Conservation (phyloP, 176 grass and related monocot species). For the Hordeum marinum region DNA sequence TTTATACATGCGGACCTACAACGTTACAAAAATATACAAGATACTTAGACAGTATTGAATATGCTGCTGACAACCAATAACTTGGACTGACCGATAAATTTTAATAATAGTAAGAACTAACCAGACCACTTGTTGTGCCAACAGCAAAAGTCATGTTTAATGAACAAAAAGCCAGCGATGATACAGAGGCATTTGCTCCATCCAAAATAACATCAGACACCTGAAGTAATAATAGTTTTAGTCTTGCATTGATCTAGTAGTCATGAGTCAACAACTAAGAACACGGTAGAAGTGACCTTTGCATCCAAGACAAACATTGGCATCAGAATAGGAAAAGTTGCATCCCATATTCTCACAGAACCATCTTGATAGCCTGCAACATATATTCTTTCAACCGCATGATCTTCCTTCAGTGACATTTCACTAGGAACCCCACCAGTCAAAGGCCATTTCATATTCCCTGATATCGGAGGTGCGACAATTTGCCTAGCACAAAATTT, state of each 20-base stretch:
- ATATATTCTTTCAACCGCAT: slow-evolving; percentile 68
- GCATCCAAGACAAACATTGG: slow-evolving; percentile 81
- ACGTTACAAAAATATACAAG: slow-evolving; percentile 18
- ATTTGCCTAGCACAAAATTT: slow-evolving; percentile 50
- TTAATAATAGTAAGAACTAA: slow-evolving; percentile 48
- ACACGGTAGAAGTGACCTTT: slow-evolving; percentile 47
- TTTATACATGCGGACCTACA: slow-evolving; percentile 83
- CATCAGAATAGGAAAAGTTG: slow-evolving; percentile 70
- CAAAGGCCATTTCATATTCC: slow-evolving; percentile 84
- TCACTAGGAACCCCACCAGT: slow-evolving; percentile 95
- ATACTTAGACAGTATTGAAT: background rate
- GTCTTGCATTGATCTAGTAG: background rate
- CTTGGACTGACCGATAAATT: slow-evolving; percentile 11
- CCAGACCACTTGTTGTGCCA: slow-evolving; percentile 86
- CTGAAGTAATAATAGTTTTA: slow-evolving; percentile 42
- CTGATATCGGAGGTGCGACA: slow-evolving; percentile 29
- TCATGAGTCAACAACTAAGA: slow-evolving; percentile 4
- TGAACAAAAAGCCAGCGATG: slow-evolving; percentile 70
- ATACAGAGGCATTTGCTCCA: slow-evolving; percentile 55
- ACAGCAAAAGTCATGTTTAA: slow-evolving; percentile 71
- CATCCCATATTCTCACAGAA: slow-evolving; percentile 96
- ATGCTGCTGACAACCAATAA: slow-evolving; percentile 9
- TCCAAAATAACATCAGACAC: slow-evolving; percentile 59
- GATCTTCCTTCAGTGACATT: slow-evolving; percentile 61
- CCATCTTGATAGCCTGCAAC: slow-evolving; percentile 94